Evolutionary conservation across 164 flowering plant species (phyloP), one percentile per base, ranked within the genome.

Genomic region (Magnolia changhungtana): DNA sequence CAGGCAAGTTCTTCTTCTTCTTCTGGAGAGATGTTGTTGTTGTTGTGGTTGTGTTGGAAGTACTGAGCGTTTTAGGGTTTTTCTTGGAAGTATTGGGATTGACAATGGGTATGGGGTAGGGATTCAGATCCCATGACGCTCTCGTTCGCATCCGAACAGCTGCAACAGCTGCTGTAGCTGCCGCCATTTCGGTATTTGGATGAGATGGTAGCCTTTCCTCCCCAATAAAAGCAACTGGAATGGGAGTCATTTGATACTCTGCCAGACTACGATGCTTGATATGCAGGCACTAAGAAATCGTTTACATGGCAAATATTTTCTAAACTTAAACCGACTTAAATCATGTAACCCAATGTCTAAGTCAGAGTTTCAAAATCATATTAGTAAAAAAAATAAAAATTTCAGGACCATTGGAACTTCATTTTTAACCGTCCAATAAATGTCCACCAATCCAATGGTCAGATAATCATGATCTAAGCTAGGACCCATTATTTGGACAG

Each of bases 61-160:
- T 16, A 16, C 61, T 8, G 61, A 16, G 61, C 8, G 13, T 55
- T 16, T 16, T 55, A 19, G 71, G 71, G 71, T 68, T 55, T 68
- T 68, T 68, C 50, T 68, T 68, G 71, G 71, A 31, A 31, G 50
- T 16, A 19, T 31, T 31, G n/a, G 71, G 71, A 31, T 19, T 27
- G 68, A 27, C 29, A 23, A 66, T 23, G 68, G 68, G 24, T 19
- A 66, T 9, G n/a, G 71, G 71, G 8, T 68, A 14, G 71, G 71
- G 71, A 68, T 24, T 24, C 45, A 68, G 50, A 29, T 68, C 71
- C 49, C 19, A 68, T 19, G 71, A 68, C 45, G 49, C n/a, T 68
- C 71, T 68, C 20, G 27, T 14, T 31, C 71, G 29, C 71, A 37
- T 19, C 7, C 11, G 13, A 55, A 11, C 61, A 55, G 19, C 61